A percentile compares a stretch with the other conserved stretches of the same genome.
These are phyloP conservation scores for Kazachstania africana DNA, from an alignment of 805 yeast genomes.

Conservation along the genomic window DNA sequence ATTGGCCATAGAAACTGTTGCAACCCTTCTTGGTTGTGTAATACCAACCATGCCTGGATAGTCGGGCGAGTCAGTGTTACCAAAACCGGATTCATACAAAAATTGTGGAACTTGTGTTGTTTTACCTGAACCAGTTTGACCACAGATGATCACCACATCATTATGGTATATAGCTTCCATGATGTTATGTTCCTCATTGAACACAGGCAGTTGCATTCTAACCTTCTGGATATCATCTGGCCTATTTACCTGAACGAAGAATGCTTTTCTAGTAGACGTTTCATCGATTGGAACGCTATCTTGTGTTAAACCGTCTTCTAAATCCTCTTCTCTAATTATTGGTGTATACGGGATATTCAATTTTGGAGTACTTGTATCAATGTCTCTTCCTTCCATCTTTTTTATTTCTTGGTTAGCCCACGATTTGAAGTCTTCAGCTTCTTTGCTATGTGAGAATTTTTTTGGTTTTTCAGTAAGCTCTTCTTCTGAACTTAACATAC, in stretches of 20 bases:
- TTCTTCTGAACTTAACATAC: slow-evolving; percentile 12
- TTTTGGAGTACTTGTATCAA: slow-evolving; percentile 39
- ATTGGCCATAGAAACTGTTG: slow-evolving; percentile 83
- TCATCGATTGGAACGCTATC: slow-evolving; percentile 52
- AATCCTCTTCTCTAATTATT: slow-evolving; percentile 55
- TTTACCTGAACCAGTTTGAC: slow-evolving; percentile 98
- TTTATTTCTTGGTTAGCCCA: slow-evolving; percentile 80
- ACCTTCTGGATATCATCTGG: slow-evolving; percentile 51
- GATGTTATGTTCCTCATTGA: slow-evolving; percentile 77
- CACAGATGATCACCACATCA: slow-evolving; percentile 83
- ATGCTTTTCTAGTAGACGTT: slow-evolving; percentile 40
- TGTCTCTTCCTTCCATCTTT: slow-evolving; percentile 49
- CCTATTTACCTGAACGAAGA: slow-evolving; percentile 57
- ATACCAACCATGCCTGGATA: slow-evolving; percentile 92
- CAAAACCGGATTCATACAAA: slow-evolving; percentile 85
- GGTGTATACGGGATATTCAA: slow-evolving; percentile 41
- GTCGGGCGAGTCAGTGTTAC: slow-evolving; percentile 39
- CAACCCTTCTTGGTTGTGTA: slow-evolving; percentile 92
- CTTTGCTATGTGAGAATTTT: slow-evolving; percentile 24
- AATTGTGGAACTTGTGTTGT: slow-evolving; percentile 98
- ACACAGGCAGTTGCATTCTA: slow-evolving; percentile 74
- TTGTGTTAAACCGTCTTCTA: slow-evolving; percentile 56
- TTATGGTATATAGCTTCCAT: slow-evolving; percentile 95
- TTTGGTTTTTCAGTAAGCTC: slow-evolving; percentile 15
- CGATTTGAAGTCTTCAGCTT: slow-evolving; percentile 60